Evolutionary conservation across 768 basidiomycete species (phyloP).

Genomic region (Pholiota conissans): DNA sequence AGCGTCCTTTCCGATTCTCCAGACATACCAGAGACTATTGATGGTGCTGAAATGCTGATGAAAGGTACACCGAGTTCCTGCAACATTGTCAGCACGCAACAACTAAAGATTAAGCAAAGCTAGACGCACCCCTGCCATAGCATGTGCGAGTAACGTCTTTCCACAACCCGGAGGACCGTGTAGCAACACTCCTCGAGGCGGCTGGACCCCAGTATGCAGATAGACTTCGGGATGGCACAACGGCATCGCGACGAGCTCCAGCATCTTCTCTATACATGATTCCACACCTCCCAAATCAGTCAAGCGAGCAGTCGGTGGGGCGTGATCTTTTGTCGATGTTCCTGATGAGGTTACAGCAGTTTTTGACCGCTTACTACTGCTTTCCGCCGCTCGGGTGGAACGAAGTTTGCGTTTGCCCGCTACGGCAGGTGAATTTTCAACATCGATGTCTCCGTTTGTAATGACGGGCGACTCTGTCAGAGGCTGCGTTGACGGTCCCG

Average conservation of each 20-base stretch:
- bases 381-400: conserved; percentile 48
- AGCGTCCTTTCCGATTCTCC: conserved; percentile 98
- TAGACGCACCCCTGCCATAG: conserved; percentile 85
- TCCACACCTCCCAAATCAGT: conserved; percentile 90
- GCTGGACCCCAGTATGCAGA: conserved; percentile 87
- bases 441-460: conserved; percentile 9
- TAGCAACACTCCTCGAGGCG: conserved; percentile 88
- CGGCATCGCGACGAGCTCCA: conserved; percentile 96
- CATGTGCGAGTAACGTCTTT: conserved; percentile 92
- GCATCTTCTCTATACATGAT: conserved; percentile 84
- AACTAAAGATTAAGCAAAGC: background rate
- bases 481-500: conserved; percentile 9
- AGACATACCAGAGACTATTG: conserved; percentile 96
- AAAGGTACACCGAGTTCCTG: conserved; percentile 94
- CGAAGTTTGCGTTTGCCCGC: conserved; percentile 66
- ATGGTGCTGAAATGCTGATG: conserved; percentile 92
- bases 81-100: background rate
- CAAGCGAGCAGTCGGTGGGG: conserved; percentile 74
- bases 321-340: conserved; percentile 57
- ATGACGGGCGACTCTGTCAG: conserved; percentile 10
- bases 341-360: conserved; percentile 30
- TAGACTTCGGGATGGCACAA: conserved; percentile 95
- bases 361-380: conserved; percentile 60
- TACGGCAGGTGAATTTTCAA: conserved; percentile 9
- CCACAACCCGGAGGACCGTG: conserved; percentile 98